These are phyloP conservation scores for Helianthus tuberosus DNA, from an alignment of 129 eudicot genomes.

Conservation along the genomic window DNA sequence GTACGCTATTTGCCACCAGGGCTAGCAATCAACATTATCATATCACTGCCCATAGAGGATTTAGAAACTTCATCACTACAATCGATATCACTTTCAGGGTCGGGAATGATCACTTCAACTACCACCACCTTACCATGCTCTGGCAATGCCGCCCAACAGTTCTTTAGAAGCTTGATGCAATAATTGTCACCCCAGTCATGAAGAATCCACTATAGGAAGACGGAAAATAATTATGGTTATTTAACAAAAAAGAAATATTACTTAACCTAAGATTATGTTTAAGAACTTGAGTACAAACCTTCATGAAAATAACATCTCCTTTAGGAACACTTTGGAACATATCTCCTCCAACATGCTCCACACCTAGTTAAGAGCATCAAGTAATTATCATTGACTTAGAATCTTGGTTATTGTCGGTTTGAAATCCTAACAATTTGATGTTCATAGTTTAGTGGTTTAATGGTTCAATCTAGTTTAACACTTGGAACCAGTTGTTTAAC, in stretches of 20 bases:
- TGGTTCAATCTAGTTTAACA: no score
- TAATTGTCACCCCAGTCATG: background rate
- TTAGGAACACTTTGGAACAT: no score
- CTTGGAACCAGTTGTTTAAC: no score
- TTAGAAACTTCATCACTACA: constrained; percentile 11
- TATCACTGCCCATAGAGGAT: constrained; percentile 16
- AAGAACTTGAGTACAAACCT: constrained; percentile 4
- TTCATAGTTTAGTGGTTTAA: no score
- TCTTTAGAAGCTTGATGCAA: constrained; percentile 41
- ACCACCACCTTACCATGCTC: constrained; percentile 41
- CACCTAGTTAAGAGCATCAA: background rate
- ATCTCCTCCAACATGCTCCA: no score
- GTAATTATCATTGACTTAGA: background rate
- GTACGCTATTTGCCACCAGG: constrained; percentile 50
- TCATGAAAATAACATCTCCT: constrained; percentile 23
- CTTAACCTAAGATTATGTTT: no score
- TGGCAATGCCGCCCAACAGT: constrained; percentile 38
- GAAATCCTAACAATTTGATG: no score
- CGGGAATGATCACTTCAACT: constrained; percentile 39
- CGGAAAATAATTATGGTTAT: background rate
- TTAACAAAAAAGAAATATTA: background rate
- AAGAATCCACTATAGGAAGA: constrained; percentile 40
- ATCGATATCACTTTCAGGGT: constrained; percentile 22
- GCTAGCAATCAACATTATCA: constrained; percentile 36
- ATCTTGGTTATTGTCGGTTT: no score